Evolutionary conservation across 2,329 filamentous ascomycete species (phyloP), one percentile per base, ranked within the genome.

Genomic region (Salinomyces thailandicus): DNA sequence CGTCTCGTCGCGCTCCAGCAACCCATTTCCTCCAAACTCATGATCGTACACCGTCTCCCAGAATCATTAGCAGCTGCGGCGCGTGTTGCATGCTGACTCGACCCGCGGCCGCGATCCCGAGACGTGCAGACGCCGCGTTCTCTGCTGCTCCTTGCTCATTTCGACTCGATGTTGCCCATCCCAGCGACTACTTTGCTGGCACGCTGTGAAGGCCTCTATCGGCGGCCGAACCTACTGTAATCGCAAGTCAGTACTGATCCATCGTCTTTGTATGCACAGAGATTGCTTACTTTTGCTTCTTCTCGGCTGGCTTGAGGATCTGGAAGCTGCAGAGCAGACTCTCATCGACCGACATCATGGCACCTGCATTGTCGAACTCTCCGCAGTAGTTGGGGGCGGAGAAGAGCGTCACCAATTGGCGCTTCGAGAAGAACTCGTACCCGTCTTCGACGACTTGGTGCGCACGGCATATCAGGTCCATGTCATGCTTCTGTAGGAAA

Each of bases 271-370:
- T n/a, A 31, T 9, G 13, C 14, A 24, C 31, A 30, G 75, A 71
- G 69, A 64, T 64, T 70, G 73, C 87, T 73, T 93, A 96, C 87
- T 96, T 96, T 85, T 95, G 89, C 81, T 98, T 98, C 81, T 98
- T 98, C 77, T 98, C 91, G 66, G 91, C 91, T 59, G 91, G 91
- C 73, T 96, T 98, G 71, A 98, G 75, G 62, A 98, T 96, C 83
- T 96, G 91, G 81, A 98, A 98, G 46, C 87, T 95, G 73, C 91
- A 98, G 57, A 98, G 73, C 64, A 98, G 69, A 63, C 87, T 95
- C 73, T 96, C 91, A 61, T 96, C 91, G 26, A 98, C 91, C 60
- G 87, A 95, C 91, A 98, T 96, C 89, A 98, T 96, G 48, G 91
- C 91, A 61, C 91, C 91, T 36, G 89, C 89, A 59, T 98, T 98